These are phyloP conservation scores for Sugiyamaella lignohabitans DNA, from an alignment of 805 yeast genomes.

Conservation along the genomic window DNA sequence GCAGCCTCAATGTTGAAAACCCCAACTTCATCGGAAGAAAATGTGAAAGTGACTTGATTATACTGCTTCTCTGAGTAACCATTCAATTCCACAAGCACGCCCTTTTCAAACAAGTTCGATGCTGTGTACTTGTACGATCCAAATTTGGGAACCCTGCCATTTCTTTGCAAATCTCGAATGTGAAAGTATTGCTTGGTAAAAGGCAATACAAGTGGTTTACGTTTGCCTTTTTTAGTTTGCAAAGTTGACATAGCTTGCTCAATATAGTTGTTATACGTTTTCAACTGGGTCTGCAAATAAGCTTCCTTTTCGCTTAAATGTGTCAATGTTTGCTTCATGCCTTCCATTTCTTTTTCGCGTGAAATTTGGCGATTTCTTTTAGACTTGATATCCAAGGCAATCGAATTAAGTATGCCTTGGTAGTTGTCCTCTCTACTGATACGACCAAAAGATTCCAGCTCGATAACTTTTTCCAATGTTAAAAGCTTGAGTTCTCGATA, in stretches of 20 bases:
- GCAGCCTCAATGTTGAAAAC: slow-evolving; percentile 69
- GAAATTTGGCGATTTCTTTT: slow-evolving; percentile 47
- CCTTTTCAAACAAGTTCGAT: slow-evolving; percentile 66
- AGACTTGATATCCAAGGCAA: slow-evolving; percentile 69
- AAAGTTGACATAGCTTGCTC: slow-evolving; percentile 45
- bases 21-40: slow-evolving; percentile 69
- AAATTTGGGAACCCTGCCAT: slow-evolving; percentile 62
- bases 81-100: slow-evolving; percentile 53
- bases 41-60: slow-evolving; percentile 65
- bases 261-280: slow-evolving; percentile 41
- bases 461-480: slow-evolving; percentile 67
- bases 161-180: slow-evolving; percentile 59
- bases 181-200: slow-evolving; percentile 74
- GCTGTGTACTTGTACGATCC: slow-evolving; percentile 76
- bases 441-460: slow-evolving; percentile 61
- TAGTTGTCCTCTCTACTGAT: slow-evolving; percentile 63
- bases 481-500: slow-evolving; percentile 74
- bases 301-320: slow-evolving; percentile 42
- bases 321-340: slow-evolving; percentile 40
- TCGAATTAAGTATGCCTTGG: slow-evolving; percentile 73
- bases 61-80: slow-evolving; percentile 45
- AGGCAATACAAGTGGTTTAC: slow-evolving; percentile 32
- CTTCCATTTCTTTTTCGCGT: slow-evolving; percentile 41
- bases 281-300: slow-evolving; percentile 37
- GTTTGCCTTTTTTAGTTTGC: slow-evolving; percentile 36